Conservation (phyloP, 2,329 filamentous ascomycete species). For the Penicillium frequentans region DNA sequence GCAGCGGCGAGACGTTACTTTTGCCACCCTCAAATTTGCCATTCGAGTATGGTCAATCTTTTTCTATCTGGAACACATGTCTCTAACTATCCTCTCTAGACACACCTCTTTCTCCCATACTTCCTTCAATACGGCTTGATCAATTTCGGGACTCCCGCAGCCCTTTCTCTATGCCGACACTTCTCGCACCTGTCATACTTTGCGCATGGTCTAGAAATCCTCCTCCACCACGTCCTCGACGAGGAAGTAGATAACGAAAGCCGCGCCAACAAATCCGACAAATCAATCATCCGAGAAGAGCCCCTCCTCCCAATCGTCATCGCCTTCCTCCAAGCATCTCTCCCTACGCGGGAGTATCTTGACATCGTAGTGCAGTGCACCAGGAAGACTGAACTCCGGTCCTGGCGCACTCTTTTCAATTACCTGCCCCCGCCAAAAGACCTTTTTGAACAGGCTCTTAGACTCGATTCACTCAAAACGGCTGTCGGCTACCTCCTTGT, state of each 20-base stretch:
- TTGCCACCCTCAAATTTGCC: constrained; percentile 84
- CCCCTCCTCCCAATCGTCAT: constrained; percentile 52
- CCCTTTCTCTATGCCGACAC: constrained; percentile 76
- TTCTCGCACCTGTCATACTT: constrained; percentile 91
- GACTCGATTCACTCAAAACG: constrained; percentile 84
- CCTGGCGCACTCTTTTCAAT: constrained; percentile 90
- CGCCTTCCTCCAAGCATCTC: constrained; percentile 68
- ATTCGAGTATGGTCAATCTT: constrained; percentile 64
- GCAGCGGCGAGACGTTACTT: constrained; percentile 87
- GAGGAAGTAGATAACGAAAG: constrained; percentile 76
- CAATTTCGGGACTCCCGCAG: constrained; percentile 74
- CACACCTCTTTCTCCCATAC: constrained; percentile 88
- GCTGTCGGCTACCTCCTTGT: constrained; percentile 96
- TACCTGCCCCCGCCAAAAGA: constrained; percentile 88
- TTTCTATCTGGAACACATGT: background rate
- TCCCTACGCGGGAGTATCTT: constrained; percentile 71
- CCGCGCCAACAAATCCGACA: constrained; percentile 27
- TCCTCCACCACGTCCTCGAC: constrained; percentile 90
- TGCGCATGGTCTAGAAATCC: constrained; percentile 84
- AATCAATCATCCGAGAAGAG: constrained; percentile 25
- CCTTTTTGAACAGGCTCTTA: constrained; percentile 88
- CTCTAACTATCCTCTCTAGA: constrained; percentile 54
- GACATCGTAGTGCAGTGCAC: constrained; percentile 97
- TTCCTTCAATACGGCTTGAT: constrained; percentile 77
- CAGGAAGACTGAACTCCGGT: constrained; percentile 91